Percentiles rank a stretch among this genome's conserved stretches.
Evolutionary conservation across 306 rosid species (phyloP).

Genomic region (Clitoria ternatea): DNA sequence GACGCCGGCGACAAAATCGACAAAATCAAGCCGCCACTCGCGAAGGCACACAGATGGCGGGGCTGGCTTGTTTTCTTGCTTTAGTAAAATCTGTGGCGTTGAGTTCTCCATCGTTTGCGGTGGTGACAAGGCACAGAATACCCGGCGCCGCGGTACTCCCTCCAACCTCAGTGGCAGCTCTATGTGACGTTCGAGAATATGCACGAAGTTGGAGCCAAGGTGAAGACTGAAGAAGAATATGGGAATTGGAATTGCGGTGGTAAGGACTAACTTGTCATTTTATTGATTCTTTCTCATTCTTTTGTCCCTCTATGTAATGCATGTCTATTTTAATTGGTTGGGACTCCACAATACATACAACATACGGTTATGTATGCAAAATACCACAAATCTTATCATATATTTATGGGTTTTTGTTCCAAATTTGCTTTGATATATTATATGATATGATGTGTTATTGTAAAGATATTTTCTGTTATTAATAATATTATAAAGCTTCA

Average conservation of each 20-base stretch:
- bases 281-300: background rate
- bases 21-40: slow-evolving; percentile 10
- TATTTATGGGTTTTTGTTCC: no score
- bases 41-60: slow-evolving; percentile 52
- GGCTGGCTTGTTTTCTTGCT: slow-evolving; percentile 63
- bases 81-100: slow-evolving; percentile 70
- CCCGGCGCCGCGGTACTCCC: slow-evolving; percentile 32
- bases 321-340: background rate
- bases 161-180: slow-evolving; percentile 55
- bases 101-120: slow-evolving; percentile 79
- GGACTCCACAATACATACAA: slow-evolving; percentile 10
- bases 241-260: background rate
- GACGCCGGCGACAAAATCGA: slow-evolving; percentile 7
- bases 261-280: slow-evolving; percentile 7
- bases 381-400: no score
- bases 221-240: background rate
- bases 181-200: background rate
- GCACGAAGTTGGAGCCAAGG: background rate
- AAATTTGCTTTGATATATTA: no score
- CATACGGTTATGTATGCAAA: background rate
- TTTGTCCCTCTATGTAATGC: background rate
- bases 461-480: no score
- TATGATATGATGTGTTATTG: no score
- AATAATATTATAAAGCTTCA: no score
- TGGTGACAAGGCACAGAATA: slow-evolving; percentile 32